A percentile compares a stretch with the other conserved stretches of the same genome.
Evolutionary conservation across 768 basidiomycete genomes (phyloP).

Genomic region (Xerocomus brunneocitrinus): DNA sequence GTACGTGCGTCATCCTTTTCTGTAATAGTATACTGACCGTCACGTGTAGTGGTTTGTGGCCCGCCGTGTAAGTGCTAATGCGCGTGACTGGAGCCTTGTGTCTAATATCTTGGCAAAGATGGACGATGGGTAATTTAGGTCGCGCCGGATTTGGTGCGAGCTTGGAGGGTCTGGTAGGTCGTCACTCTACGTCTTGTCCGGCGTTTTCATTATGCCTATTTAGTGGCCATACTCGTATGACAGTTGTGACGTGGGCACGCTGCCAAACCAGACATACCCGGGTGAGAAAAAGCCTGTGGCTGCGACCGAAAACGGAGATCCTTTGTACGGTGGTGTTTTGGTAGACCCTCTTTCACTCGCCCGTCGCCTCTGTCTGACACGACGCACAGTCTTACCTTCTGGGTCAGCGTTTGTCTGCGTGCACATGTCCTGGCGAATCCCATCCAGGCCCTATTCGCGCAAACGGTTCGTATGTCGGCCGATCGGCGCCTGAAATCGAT

Average conservation of each 20-base stretch:
- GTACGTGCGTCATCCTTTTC: slow-evolving; percentile 10
- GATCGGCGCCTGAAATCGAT: slow-evolving; percentile 59
- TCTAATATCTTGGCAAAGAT: slow-evolving; percentile 27
- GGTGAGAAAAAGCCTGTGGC: slow-evolving; percentile 42
- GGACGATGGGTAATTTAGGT: slow-evolving; percentile 53
- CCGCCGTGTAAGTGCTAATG: slow-evolving; percentile 35
- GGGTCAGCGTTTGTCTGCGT: slow-evolving; percentile 54
- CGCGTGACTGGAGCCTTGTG: neutral
- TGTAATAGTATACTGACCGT: slow-evolving; percentile 5
- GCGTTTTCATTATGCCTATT: slow-evolving; percentile 1
- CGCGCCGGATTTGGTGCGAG: slow-evolving; percentile 54
- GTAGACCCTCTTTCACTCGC: slow-evolving; percentile 10
- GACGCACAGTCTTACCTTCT: slow-evolving; percentile 40
- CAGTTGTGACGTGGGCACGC: slow-evolving; percentile 72
- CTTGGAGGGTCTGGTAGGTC: slow-evolving; percentile 57
- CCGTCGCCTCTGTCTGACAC: slow-evolving; percentile 1
- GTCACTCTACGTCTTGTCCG: slow-evolving; percentile 11
- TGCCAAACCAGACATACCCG: slow-evolving; percentile 65
- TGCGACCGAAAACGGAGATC: slow-evolving; percentile 39
- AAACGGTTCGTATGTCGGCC: slow-evolving; percentile 48
- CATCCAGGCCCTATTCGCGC: slow-evolving; percentile 52
- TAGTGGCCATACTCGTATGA: slow-evolving; percentile 55
- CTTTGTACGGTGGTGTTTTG: slow-evolving; percentile 23
- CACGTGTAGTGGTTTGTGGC: slow-evolving; percentile 41
- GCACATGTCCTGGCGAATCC: slow-evolving; percentile 54